A percentile compares a stretch with the other conserved stretches of the same genome.
Conservation (phyloP, 2,329 filamentous ascomycete genomes). For the Colletotrichum musicola region DNA sequence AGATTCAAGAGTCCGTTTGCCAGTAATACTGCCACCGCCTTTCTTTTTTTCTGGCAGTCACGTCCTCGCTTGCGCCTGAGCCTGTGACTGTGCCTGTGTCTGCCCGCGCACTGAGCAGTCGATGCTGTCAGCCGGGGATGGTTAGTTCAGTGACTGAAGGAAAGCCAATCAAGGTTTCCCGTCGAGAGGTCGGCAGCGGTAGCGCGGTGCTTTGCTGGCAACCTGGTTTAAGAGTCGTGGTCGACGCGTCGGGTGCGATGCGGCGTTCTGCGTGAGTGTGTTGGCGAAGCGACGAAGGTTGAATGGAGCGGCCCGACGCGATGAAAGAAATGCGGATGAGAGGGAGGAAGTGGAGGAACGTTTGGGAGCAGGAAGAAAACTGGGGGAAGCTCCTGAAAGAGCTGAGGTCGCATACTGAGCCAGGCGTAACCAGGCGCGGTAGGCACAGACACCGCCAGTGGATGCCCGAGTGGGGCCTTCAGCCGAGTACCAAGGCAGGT, state of each 20-base stretch:
- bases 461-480: constrained; percentile 26
- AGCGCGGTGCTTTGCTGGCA: constrained; percentile 21
- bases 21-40: constrained; percentile 31
- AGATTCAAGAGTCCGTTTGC: constrained; percentile 37
- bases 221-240: not conserved
- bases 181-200: constrained; percentile 1
- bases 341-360: constrained; percentile 14
- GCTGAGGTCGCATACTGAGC: constrained; percentile 36
- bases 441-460: constrained; percentile 34
- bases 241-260: constrained; percentile 19
- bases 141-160: constrained; percentile 21
- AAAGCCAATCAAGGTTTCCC: constrained; percentile 25
- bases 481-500: not conserved
- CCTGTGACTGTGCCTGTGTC: not conserved
- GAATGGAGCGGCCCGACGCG: constrained; percentile 17
- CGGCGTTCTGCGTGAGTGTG: not conserved
- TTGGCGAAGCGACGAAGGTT: constrained; percentile 15
- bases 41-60: constrained; percentile 17
- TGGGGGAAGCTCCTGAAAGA: constrained; percentile 39
- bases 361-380: constrained; percentile 39
- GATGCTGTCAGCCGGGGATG: constrained; percentile 26
- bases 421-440: constrained; percentile 26
- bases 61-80: constrained; percentile 14
- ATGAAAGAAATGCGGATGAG: constrained; percentile 27
- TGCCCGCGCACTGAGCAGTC: constrained; percentile 12